Percentiles rank a stretch among this genome's conserved stretches.
Evolutionary conservation across 805 yeast genomes (phyloP).

Genomic region (Citeromyces matritensis): DNA sequence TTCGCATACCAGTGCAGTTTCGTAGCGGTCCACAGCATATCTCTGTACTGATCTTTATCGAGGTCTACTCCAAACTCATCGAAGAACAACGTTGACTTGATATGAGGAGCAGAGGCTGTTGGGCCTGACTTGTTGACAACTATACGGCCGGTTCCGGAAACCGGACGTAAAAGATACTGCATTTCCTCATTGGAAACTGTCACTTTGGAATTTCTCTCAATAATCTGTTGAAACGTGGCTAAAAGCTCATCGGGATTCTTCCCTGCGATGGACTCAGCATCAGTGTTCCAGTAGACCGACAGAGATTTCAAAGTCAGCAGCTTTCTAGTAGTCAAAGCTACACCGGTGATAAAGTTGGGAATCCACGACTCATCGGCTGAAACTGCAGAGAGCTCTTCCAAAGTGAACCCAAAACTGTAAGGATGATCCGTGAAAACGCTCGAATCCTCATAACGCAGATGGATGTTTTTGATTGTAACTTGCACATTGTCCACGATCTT

Average conservation of each 20-base stretch:
- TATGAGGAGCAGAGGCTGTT: slow-evolving; percentile 51
- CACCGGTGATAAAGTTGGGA: slow-evolving; percentile 69
- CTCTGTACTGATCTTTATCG: slow-evolving; percentile 75
- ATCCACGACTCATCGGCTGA: slow-evolving; percentile 79
- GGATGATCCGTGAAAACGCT: slow-evolving; percentile 58
- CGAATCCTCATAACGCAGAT: slow-evolving; percentile 80
- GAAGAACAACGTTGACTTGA: slow-evolving; percentile 61
- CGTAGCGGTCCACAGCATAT: slow-evolving; percentile 67
- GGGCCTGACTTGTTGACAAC: slow-evolving; percentile 70
- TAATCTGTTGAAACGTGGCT: slow-evolving; percentile 26
- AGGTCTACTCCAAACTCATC: slow-evolving; percentile 82
- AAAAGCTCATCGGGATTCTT: slow-evolving; percentile 35
- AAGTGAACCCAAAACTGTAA: slow-evolving; percentile 68
- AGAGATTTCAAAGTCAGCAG: slow-evolving; percentile 60
- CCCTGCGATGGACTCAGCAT: slow-evolving; percentile 28
- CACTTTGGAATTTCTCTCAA: slow-evolving; percentile 10
- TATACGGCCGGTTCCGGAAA: slow-evolving; percentile 74
- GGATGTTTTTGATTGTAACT: slow-evolving; percentile 81
- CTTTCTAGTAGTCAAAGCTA: slow-evolving; percentile 57
- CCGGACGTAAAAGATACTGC: slow-evolving; percentile 72
- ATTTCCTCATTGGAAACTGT: neutral
- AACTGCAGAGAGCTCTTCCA: slow-evolving; percentile 80
- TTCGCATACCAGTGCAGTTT: slow-evolving; percentile 65
- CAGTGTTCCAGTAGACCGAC: slow-evolving; percentile 76
- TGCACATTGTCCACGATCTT: slow-evolving; percentile 90